Evolutionary conservation across 108 stramenopile genomes (phyloP), one percentile per base, ranked within the genome.

Genomic region (Nitzschia putrida): DNA sequence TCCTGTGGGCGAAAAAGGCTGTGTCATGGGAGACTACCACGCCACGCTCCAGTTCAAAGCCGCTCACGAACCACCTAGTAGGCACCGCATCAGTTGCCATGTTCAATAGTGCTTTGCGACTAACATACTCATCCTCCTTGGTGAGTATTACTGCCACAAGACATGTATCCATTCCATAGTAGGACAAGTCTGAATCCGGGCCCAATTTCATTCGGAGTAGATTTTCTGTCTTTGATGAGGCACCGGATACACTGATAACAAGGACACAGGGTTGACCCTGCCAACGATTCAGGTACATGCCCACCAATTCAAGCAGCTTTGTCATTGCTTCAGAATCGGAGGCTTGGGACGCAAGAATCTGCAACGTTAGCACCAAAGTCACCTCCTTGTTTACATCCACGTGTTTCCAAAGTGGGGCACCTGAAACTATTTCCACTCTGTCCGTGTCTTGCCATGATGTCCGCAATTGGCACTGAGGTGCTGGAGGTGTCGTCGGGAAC

Each of bases 11-110:
- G 61, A 86, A 80, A 47, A 77, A 68, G 0, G 79, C 77, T 44
- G 85, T 75, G 52, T 92, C 94, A 51, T 72, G 64, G 6, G 91
- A 89, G 3, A 92, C 66, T n/a, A 85, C 65, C 37, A 91, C 50
- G 10, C 94, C 94, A 52, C 87, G 44, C 63, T 95, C 90, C 25
- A 91, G 34, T 73, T 95, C 86, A 38, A 91, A 74, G 12, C 91
- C 91, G 58, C 80, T 85, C 8, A 91, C 53, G 16, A 90, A 78
- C 88, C 88, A 95, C 67, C 94, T 58, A 10, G 94, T 95, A 40
- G 87, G 87, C 44, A 80, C 83, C 10, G 84, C 86, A 61, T 88
- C 84, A 6, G 76, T 71, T 6, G 91, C 94, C 94, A 95, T 95
- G 59, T 95, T 95, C 57, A 90, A 59, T 22, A 95, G 67, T 7